These are phyloP conservation scores for Streptanthus diversifolius DNA, from an alignment of 345 rosid genomes.

Conservation along the genomic window DNA sequence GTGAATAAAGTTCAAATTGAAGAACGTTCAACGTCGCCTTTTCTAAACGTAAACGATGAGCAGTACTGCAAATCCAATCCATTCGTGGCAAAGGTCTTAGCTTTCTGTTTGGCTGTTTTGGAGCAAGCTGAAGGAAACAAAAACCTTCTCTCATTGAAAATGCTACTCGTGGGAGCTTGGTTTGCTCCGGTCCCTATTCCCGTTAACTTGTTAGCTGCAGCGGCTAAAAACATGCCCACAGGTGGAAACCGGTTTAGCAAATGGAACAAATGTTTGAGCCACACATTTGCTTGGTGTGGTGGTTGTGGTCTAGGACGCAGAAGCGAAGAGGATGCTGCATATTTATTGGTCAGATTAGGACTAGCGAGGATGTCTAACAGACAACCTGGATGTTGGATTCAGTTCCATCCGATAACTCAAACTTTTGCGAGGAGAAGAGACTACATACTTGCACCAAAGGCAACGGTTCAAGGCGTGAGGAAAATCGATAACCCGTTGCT, in stretches of 20 bases:
- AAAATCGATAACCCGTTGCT: slow-evolving; percentile 45
- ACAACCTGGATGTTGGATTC: slow-evolving; percentile 71
- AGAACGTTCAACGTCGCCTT: slow-evolving; percentile 44
- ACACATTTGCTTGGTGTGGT: slow-evolving; percentile 54
- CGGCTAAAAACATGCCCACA: slow-evolving; percentile 63
- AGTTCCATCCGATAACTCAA: slow-evolving; percentile 72
- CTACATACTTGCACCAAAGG: slow-evolving; percentile 57
- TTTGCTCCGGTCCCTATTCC: slow-evolving; percentile 75
- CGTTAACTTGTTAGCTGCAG: slow-evolving; percentile 52
- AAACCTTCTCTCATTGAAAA: slow-evolving; percentile 62
- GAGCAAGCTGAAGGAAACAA: slow-evolving; percentile 61
- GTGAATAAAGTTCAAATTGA: slow-evolving; percentile 61
- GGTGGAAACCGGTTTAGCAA: slow-evolving; percentile 49
- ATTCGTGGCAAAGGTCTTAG: slow-evolving; percentile 57
- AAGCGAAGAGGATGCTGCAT: slow-evolving; percentile 76
- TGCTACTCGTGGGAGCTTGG: slow-evolving; percentile 89
- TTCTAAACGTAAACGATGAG: slow-evolving; percentile 47
- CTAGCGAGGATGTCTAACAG: slow-evolving; percentile 56
- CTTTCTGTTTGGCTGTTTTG: slow-evolving; percentile 55
- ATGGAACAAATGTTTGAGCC: slow-evolving; percentile 59
- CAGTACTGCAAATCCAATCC: slow-evolving; percentile 69
- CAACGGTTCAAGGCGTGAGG: slow-evolving; percentile 57
- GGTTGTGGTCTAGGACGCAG: slow-evolving; percentile 68
- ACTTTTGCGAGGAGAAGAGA: slow-evolving; percentile 56
- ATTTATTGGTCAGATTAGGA: slow-evolving; percentile 68